These are phyloP conservation scores for Pyricularia pennisetigena DNA, from an alignment of 2,329 filamentous ascomycete genomes.

Conservation along the genomic window DNA sequence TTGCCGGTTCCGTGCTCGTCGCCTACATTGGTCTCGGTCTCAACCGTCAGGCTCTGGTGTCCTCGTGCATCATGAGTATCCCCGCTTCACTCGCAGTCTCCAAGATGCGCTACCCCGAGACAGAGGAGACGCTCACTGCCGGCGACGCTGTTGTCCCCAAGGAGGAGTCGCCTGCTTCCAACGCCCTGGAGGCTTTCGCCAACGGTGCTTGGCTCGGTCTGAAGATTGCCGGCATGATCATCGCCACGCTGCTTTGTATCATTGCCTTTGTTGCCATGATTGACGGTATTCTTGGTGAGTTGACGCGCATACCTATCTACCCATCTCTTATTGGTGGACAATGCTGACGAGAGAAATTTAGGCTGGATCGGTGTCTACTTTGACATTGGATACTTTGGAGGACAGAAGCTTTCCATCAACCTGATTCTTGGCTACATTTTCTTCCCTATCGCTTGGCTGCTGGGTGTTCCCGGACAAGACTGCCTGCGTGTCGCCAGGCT, in stretches of 20 bases:
- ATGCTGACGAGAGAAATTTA: neutral
- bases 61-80: conserved; percentile 92
- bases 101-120: conserved; percentile 84
- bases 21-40: conserved; percentile 79
- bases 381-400: neutral
- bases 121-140: conserved; percentile 75
- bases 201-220: conserved; percentile 79
- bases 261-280: conserved; percentile 65
- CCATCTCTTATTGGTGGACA: neutral
- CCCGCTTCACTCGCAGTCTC: conserved; percentile 82
- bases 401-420: conserved; percentile 65
- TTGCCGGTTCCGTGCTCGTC: conserved; percentile 78
- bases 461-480: conserved; percentile 61
- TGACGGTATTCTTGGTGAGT: conserved; percentile 75
- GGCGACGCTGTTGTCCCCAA: conserved; percentile 74
- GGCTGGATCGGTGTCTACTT: conserved; percentile 1
- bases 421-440: conserved; percentile 68
- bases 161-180: conserved; percentile 69
- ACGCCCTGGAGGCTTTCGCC: conserved; percentile 75
- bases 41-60: conserved; percentile 76
- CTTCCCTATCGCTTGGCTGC: conserved; percentile 70
- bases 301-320: conserved; percentile 63
- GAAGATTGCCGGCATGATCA: conserved; percentile 78
- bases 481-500: conserved; percentile 66
- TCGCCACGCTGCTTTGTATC: conserved; percentile 72